Conservation (phyloP, 495 filamentous ascomycete genomes). For the Podospora tetraspora region DNA sequence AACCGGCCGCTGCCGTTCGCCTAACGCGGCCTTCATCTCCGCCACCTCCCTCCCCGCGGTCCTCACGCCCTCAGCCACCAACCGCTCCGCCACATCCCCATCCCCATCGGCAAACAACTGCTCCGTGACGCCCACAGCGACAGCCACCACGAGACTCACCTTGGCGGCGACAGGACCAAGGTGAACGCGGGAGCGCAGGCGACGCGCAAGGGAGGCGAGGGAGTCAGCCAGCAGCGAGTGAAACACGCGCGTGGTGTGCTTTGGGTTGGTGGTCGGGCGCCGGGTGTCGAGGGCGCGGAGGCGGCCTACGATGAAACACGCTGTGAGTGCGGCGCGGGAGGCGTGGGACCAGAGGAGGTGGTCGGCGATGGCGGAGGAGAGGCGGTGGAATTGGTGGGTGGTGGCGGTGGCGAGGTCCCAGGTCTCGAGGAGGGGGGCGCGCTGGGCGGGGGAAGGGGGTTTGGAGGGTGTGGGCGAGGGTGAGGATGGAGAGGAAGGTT, state of each 20-base stretch:
- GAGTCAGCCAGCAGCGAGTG: constrained; percentile 11
- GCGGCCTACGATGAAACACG: constrained; percentile 12
- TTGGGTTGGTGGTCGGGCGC: constrained; percentile 7
- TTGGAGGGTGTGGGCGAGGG: constrained; percentile 1
- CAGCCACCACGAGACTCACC: constrained; percentile 4
- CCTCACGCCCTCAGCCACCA: constrained; percentile 9
- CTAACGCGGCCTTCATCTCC: constrained; percentile 8
- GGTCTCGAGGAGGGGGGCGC: constrained; percentile 14
- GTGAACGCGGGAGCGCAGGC: constrained; percentile 15
- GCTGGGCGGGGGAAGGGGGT: not conserved
- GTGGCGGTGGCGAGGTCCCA: constrained; percentile 19
- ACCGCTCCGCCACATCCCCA: not conserved
- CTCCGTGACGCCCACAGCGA: constrained; percentile 8
- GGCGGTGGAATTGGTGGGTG: constrained; percentile 19
- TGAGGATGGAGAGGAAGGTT: constrained; percentile 14
- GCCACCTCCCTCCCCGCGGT: constrained; percentile 9
- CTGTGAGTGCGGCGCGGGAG: constrained; percentile 11
- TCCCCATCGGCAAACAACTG: constrained; percentile 6
- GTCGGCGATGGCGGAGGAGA: not conserved
- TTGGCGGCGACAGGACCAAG: constrained; percentile 17
- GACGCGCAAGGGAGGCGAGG: not conserved
- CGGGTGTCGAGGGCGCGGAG: constrained; percentile 6
- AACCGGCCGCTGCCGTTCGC: no score
- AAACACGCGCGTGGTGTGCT: constrained; percentile 15
- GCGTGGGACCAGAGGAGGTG: constrained; percentile 22